Evolutionary conservation across 2,329 filamentous ascomycete genomes (phyloP), one percentile per base, ranked within the genome.

Genomic region (Diaporthe sp.): DNA sequence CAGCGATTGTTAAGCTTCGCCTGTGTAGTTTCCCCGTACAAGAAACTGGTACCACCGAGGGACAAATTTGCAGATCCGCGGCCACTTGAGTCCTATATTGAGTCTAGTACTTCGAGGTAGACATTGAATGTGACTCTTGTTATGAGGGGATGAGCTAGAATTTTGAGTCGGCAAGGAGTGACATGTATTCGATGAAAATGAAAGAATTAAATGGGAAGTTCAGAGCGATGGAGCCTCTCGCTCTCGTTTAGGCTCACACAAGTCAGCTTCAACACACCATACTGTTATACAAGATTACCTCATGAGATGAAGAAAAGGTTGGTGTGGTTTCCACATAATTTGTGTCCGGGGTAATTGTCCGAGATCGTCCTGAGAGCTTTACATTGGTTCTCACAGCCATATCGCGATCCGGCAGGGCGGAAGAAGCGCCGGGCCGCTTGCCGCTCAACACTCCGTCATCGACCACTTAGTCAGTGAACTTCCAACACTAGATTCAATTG

Each of bases 121-220:
- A 10, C 40, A 8, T 2, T 5, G 4, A 1, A 38, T 0, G 1
- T 15, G 1, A 12, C 5, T 25, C 10, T n/a, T 10, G 10, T n/a
- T n/a, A 38, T 22, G 3, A n/a, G 19, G n/a, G 5, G 55, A 22
- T 22, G n/a, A 38, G 22, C 17, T 8, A 30, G 7, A 13, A 25
- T 15, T 25, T 54, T 54, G n/a, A n/a, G n/a, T n/a, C n/a, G n/a
- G n/a, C n/a, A n/a, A n/a, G n/a, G n/a, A n/a, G n/a, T n/a, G n/a
- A n/a, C n/a, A n/a, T 13, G 28, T 9, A 40, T n/a, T 40, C 33
- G 22, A 33, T 1, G 52, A 30, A 57, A 45, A 4, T 19, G 8
- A 6, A 8, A 12, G 47, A 2, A 22, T 12, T n/a, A 45, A 6
- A 30, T 2, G 17, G n/a, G 4, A 45, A 40, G 15, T n/a, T n/a